These are phyloP conservation scores for Sesbania bispinosa DNA, from an alignment of 306 rosid genomes.

Conservation along the genomic window DNA sequence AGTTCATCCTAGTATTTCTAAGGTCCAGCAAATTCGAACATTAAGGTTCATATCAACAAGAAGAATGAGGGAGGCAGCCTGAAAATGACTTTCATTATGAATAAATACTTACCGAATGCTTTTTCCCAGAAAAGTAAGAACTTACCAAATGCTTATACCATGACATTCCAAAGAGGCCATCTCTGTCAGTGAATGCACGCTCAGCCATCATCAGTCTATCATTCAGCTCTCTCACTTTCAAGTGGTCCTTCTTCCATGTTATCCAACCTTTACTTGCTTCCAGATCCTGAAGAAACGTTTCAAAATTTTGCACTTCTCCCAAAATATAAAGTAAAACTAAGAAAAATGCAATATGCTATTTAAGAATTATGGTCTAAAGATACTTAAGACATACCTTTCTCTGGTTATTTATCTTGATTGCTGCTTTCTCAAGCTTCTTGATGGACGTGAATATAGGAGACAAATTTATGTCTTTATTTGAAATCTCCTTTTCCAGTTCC, in stretches of 20 bases:
- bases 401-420: constrained; percentile 42
- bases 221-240: constrained; percentile 59
- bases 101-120: constrained; percentile 40
- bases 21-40: too few species aligned
- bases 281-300: constrained; percentile 40
- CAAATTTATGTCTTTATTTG: constrained; percentile 42
- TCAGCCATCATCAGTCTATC: constrained; percentile 77
- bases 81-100: neutral
- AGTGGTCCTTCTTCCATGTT: constrained; percentile 35
- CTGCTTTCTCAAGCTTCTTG: constrained; percentile 54
- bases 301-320: neutral
- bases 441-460: constrained; percentile 54
- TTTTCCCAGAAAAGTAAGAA: neutral
- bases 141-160: constrained; percentile 78
- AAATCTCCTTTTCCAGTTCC: constrained; percentile 39
- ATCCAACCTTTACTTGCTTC: constrained; percentile 45
- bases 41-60: too few species aligned
- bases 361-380: neutral
- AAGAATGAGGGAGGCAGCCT: too few species aligned
- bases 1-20: too few species aligned
- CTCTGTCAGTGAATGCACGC: constrained; percentile 63
- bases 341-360: too few species aligned
- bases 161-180: constrained; percentile 61
- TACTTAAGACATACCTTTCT: constrained; percentile 59
- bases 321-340: neutral